phyloP scores from a whole-genome alignment of 2,329 filamentous ascomycete species.

The Raffaelea deltoideospora region DNA sequence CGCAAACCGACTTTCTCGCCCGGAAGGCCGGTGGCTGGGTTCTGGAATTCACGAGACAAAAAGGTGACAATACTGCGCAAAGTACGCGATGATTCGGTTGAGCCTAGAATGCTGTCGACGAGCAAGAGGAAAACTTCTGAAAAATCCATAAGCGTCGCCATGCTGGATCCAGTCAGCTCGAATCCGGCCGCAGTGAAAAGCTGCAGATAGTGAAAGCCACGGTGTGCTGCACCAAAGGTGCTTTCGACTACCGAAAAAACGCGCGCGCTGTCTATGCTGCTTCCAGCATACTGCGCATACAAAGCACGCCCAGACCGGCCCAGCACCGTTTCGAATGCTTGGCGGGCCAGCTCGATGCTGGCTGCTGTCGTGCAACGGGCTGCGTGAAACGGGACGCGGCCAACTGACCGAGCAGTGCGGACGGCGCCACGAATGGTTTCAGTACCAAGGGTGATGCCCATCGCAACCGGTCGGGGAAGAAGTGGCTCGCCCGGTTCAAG shows the following conservation, averaged over 20 bases:
- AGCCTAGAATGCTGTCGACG: conserved; percentile 50
- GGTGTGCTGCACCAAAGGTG: conserved; percentile 9
- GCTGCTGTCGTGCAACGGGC: conserved; percentile 41
- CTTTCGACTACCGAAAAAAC: conserved; percentile 31
- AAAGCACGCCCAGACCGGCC: conserved; percentile 36
- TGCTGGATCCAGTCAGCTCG: conserved; percentile 8
- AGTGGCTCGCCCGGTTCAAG: conserved; percentile 17
- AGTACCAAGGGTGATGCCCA: conserved; percentile 43
- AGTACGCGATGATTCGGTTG: conserved; percentile 53
- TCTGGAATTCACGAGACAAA: conserved; percentile 48
- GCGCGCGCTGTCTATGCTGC: conserved; percentile 14
- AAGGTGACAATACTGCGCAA: conserved; percentile 52
- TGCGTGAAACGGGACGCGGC: conserved; percentile 35
- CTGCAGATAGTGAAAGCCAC: conserved; percentile 9
- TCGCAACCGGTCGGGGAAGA: conserved; percentile 41
- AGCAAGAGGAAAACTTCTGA: conserved; percentile 43
- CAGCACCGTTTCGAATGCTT: conserved; percentile 38
- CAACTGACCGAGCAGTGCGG: conserved; percentile 34
- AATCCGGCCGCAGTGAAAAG: conserved; percentile 9
- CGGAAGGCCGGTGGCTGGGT: conserved; percentile 41
- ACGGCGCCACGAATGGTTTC: conserved; percentile 43
- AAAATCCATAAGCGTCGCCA: conserved; percentile 20
- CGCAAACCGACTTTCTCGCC: conserved; percentile 45
- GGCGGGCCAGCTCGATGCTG: conserved; percentile 39
- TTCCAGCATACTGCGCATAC: conserved; percentile 2